phyloP scores from a whole-genome alignment of 1,139 yeast genomes.

The Geotrichum histeridarum region DNA sequence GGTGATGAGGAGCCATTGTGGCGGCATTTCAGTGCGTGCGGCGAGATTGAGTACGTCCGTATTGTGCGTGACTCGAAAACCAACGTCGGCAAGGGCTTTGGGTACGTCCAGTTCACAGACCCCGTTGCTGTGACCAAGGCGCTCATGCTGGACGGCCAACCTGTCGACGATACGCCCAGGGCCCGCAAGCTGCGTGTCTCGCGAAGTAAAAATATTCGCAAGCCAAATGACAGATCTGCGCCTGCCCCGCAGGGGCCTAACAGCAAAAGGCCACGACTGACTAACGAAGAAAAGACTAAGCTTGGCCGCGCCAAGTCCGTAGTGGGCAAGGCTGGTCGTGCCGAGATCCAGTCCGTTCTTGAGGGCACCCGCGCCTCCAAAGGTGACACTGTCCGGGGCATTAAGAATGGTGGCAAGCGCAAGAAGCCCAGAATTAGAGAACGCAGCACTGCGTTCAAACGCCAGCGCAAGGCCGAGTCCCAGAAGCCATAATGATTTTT shows the following conservation, averaged over 20 bases:
- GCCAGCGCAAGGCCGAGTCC: conserved; percentile 20
- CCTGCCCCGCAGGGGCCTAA: conserved; percentile 23
- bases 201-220: conserved; percentile 63
- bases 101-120: conserved; percentile 87
- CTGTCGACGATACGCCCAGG: conserved; percentile 42
- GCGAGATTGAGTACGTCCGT: conserved; percentile 81
- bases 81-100: conserved; percentile 95
- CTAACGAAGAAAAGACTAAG: conserved; percentile 57
- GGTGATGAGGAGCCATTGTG: conserved; percentile 86
- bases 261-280: conserved; percentile 20
- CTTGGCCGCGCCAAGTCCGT: conserved; percentile 73
- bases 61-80: conserved; percentile 88
- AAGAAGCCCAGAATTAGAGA: conserved; percentile 65
- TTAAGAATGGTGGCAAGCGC: conserved; percentile 21
- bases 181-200: conserved; percentile 71
- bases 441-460: conserved; percentile 56
- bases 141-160: conserved; percentile 66
- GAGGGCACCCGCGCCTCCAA: conserved; percentile 84
- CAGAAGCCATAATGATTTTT: too few species aligned
- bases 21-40: conserved; percentile 63
- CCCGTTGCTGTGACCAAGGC: conserved; percentile 79
- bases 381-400: conserved; percentile 48
- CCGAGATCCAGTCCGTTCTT: conserved; percentile 52
- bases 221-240: conserved; percentile 33
- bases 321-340: conserved; percentile 75